Evolutionary conservation across 2,329 filamentous ascomycete species (phyloP), one percentile per base, ranked within the genome.

Genomic region (Triangularia verruculosa): DNA sequence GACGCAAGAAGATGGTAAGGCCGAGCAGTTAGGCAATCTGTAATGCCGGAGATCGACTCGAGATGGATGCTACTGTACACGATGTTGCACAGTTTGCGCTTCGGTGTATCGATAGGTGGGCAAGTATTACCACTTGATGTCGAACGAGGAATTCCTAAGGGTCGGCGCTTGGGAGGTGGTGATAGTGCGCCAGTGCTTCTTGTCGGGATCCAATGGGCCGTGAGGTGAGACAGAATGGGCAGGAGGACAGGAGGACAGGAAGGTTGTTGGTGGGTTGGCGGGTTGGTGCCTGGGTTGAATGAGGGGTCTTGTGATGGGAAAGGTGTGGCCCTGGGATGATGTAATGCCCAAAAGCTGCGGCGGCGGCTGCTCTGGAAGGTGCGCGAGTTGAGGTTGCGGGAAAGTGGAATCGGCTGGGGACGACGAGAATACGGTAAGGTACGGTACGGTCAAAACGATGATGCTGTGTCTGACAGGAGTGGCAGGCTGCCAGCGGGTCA

Each of bases 231-330:
- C 22, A 28, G 24, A 24, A 54, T 25, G 25, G 51, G 39, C n/a
- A 22, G n/a, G 39, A 47, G n/a, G n/a, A 47, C 39, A 47, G 39
- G 39, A 27, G 58, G 47, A 34, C 54, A n/a, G 52, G 55, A 24
- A 28, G 58, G 54, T 47, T 34, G 30, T 52, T 56, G 64, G 64
- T 63, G 63, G 39, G 61, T 59, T 61, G n/a, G n/a, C n/a, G n/a
- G n/a, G n/a, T n/a, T n/a, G 62, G 53, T 53, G 62, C 62, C 62
- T 62, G 64, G 34, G 57, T 53, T 34, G 47, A 61, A 54, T 59
- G 67, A 67, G 65, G 67, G 67, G 67, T 68, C 67, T 68, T 62
- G 65, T 68, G 67, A 67, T 63, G 39, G 39, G 56, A n/a, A n/a
- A 43, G 56, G 22, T 20, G 61, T n/a, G n/a, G n/a, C 55, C n/a